These are phyloP conservation scores for Skeletonema tropicum DNA, from an alignment of 108 stramenopile genomes.

Conservation along the genomic window DNA sequence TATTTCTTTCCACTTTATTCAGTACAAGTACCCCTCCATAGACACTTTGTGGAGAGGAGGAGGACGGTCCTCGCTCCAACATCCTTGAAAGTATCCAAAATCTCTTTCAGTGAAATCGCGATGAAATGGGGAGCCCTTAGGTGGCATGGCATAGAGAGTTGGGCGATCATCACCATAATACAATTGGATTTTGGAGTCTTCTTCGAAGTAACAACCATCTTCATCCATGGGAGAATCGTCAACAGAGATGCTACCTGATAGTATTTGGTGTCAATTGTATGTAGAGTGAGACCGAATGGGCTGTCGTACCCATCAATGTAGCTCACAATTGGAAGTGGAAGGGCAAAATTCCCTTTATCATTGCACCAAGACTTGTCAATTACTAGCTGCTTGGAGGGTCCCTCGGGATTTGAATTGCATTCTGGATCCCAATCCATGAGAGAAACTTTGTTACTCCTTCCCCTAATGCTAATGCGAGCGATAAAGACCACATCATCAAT, in stretches of 20 bases:
- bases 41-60: not conserved
- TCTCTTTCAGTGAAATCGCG: not conserved
- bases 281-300: not conserved
- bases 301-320: not conserved
- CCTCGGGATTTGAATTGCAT: not conserved
- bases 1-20: not conserved
- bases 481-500: not conserved
- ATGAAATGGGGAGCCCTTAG: not conserved
- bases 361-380: not conserved
- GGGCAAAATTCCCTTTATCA: not conserved
- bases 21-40: not conserved
- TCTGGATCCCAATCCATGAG: conserved; percentile 1
- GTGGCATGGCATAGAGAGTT: not conserved
- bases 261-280: conserved; percentile 5
- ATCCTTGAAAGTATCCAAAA: not conserved
- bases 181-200: not conserved
- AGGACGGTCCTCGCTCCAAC: too few species aligned
- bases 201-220: not conserved
- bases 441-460: too few species aligned
- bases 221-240: not conserved
- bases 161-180: not conserved
- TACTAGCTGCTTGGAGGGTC: not conserved
- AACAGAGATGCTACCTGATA: not conserved
- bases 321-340: not conserved
- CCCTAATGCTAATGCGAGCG: too few species aligned